Conservation (phyloP, 805 yeast genomes). For the Cyberlindnera nakhonratchasimensis region DNA sequence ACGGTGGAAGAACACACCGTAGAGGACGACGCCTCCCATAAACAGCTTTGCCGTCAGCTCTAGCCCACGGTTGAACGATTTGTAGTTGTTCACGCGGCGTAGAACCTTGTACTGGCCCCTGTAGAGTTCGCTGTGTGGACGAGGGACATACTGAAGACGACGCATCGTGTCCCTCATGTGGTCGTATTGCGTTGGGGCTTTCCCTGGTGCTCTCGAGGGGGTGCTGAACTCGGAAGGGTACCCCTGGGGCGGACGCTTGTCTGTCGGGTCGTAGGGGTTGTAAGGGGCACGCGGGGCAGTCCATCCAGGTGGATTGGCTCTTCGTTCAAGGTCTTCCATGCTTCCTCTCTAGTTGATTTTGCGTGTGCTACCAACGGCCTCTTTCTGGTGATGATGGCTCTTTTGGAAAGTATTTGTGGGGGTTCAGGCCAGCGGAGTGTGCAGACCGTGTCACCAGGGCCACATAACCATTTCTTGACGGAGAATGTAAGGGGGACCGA, state of each 20-base stretch:
- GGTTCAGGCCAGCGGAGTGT: too few species aligned
- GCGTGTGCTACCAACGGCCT: too few species aligned
- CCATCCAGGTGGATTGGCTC: slow-evolving; percentile 80
- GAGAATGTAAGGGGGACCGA: too few species aligned
- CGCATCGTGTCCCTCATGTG: slow-evolving; percentile 72
- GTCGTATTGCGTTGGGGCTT: slow-evolving; percentile 62
- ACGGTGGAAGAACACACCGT: slow-evolving; percentile 67
- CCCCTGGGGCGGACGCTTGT: slow-evolving; percentile 75
- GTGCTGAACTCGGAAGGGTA: slow-evolving; percentile 77
- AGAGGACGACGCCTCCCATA: slow-evolving; percentile 47
- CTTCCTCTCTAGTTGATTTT: not conserved
- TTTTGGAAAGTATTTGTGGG: too few species aligned
- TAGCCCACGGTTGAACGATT: slow-evolving; percentile 57
- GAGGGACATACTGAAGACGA: slow-evolving; percentile 68
- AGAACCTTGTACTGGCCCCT: slow-evolving; percentile 78
- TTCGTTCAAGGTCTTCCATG: slow-evolving; percentile 40
- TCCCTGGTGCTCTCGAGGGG: slow-evolving; percentile 65
- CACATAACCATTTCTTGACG: too few species aligned
- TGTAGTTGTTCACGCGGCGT: slow-evolving; percentile 51
- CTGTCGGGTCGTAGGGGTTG: slow-evolving; percentile 80
- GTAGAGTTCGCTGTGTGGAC: slow-evolving; percentile 70
- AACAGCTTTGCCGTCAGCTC: slow-evolving; percentile 50
- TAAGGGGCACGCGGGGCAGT: slow-evolving; percentile 55
- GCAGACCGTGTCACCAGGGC: too few species aligned
- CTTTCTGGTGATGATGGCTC: too few species aligned